A percentile compares a stretch with the other conserved stretches of the same genome.
phyloP scores from a whole-genome alignment of 805 yeast species.

The Lipomyces sp. region DNA sequence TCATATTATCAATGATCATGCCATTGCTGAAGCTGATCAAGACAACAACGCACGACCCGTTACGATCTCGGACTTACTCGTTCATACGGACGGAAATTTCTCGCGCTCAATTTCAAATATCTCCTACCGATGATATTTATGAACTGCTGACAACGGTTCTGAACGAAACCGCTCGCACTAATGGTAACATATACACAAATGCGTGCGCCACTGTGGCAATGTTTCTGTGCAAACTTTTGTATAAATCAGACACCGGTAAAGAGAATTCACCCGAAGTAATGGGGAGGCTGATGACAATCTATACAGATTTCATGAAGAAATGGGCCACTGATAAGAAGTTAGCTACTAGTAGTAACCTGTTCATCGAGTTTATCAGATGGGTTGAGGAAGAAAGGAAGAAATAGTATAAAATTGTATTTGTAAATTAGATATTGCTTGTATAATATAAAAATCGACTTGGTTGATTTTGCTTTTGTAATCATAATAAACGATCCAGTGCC shows the following conservation, averaged over 20 bases:
- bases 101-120: background rate
- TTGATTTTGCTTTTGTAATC: no score
- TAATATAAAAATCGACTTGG: background rate
- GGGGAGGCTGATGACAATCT: conserved; percentile 10
- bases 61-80: background rate
- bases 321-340: conserved; percentile 24
- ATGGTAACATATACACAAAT: conserved; percentile 8
- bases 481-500: no score
- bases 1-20: conserved; percentile 3
- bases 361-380: conserved; percentile 25
- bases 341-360: conserved; percentile 11
- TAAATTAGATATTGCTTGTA: conserved; percentile 2
- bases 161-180: conserved; percentile 18
- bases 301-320: conserved; percentile 13
- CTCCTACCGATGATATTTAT: background rate
- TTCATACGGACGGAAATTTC: conserved; percentile 4
- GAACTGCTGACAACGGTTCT: conserved; percentile 2
- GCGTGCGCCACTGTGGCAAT: conserved; percentile 5
- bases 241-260: background rate
- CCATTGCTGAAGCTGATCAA: conserved; percentile 17
- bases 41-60: background rate
- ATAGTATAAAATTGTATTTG: background rate
- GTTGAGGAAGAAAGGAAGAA: conserved; percentile 19
- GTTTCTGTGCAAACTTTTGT: conserved; percentile 4
- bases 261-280: background rate